phyloP scores from a whole-genome alignment of 257 asterid genomes.

The Echium plantagineum region DNA sequence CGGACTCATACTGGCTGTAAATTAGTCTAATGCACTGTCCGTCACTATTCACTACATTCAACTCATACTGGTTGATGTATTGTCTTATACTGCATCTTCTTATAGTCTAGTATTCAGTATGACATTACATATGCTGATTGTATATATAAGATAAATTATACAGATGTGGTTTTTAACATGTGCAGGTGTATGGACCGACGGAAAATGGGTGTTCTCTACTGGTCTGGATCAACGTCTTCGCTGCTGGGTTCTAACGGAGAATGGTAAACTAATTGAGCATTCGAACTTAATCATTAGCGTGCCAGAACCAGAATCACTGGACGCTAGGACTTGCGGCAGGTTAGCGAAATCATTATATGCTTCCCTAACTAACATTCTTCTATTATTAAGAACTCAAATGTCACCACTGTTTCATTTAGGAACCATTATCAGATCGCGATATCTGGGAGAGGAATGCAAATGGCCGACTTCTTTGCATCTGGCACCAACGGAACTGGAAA shows the following conservation, averaged over 20 bases:
- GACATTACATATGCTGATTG: background rate
- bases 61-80: no score
- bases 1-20: no score
- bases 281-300: slow-evolving; percentile 63
- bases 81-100: no score
- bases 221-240: slow-evolving; percentile 94
- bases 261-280: slow-evolving; percentile 42
- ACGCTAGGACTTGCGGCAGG: slow-evolving; percentile 56
- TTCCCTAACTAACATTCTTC: background rate
- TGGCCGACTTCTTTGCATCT: slow-evolving; percentile 49
- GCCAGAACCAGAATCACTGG: slow-evolving; percentile 95
- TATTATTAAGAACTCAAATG: background rate
- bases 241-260: slow-evolving; percentile 52
- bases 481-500: slow-evolving; percentile 6
- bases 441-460: slow-evolving; percentile 97
- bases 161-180: slow-evolving; percentile 1
- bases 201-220: slow-evolving; percentile 75
- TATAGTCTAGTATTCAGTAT: no score
- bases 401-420: slow-evolving; percentile 28
- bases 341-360: slow-evolving; percentile 13
- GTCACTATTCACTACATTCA: no score
- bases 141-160: background rate
- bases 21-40: no score
- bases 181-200: slow-evolving; percentile 89
- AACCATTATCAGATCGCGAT: slow-evolving; percentile 69